These are phyloP conservation scores for Aurifilum marmelostoma DNA, from an alignment of 2,329 filamentous ascomycete species.

Conservation along the genomic window DNA sequence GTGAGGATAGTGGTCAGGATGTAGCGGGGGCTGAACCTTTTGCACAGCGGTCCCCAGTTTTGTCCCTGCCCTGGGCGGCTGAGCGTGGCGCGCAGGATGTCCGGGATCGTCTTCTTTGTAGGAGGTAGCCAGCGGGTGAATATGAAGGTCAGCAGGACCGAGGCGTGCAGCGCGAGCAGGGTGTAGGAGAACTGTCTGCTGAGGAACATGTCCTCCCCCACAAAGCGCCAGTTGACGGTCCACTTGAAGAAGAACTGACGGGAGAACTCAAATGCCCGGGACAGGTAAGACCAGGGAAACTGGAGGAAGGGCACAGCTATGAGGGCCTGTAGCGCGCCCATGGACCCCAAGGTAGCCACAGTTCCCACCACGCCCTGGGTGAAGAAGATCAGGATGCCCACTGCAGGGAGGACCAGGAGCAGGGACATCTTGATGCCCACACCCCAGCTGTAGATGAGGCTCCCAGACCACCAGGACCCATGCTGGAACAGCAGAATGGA, in stretches of 20 bases:
- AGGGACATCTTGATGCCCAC: slow-evolving; percentile 96
- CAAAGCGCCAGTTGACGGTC: slow-evolving; percentile 98
- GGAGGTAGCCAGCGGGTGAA: slow-evolving; percentile 73
- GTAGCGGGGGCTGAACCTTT: slow-evolving; percentile 61
- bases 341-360: slow-evolving; percentile 42
- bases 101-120: slow-evolving; percentile 59
- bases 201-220: slow-evolving; percentile 82
- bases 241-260: slow-evolving; percentile 94
- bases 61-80: slow-evolving; percentile 43
- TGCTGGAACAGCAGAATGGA: slow-evolving; percentile 80
- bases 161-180: slow-evolving; percentile 67
- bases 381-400: slow-evolving; percentile 76
- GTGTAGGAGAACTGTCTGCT: slow-evolving; percentile 66
- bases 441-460: slow-evolving; percentile 74
- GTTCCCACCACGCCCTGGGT: slow-evolving; percentile 75
- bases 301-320: slow-evolving; percentile 70
- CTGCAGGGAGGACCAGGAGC: slow-evolving; percentile 78
- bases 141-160: slow-evolving; percentile 69
- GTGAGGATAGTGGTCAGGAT: slow-evolving; percentile 77
- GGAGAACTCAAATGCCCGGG: slow-evolving; percentile 86
- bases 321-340: slow-evolving; percentile 59
- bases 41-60: slow-evolving; percentile 25
- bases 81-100: slow-evolving; percentile 53
- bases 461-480: slow-evolving; percentile 72
- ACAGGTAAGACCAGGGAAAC: slow-evolving; percentile 73